A percentile compares a stretch with the other conserved stretches of the same genome.
Evolutionary conservation across 805 yeast genomes (phyloP).

Genomic region (Hyphopichia homilentoma): DNA sequence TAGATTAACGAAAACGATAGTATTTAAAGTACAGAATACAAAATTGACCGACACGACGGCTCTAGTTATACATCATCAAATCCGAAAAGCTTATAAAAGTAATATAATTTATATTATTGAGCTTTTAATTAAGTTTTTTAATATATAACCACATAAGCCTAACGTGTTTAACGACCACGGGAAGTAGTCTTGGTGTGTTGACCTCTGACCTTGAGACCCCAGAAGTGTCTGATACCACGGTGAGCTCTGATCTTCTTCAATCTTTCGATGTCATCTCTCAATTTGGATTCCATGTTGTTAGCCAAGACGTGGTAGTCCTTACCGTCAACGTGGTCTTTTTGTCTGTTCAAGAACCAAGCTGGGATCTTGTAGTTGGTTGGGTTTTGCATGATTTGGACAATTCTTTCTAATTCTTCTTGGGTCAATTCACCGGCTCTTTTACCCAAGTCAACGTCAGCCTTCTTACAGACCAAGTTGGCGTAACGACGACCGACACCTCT

Average conservation of each 20-base stretch:
- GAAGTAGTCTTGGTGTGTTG: slow-evolving; percentile 99
- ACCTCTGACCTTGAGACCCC: slow-evolving; percentile 99
- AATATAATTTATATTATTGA: too few species aligned
- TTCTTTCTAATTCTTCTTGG: slow-evolving; percentile 99
- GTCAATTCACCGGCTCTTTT: slow-evolving; percentile 99
- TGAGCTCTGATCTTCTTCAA: slow-evolving; percentile 99
- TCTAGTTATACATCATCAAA: too few species aligned
- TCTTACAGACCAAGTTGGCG: slow-evolving; percentile 99
- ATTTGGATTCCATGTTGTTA: slow-evolving; percentile 97
- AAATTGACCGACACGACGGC: too few species aligned
- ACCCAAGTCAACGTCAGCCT: slow-evolving; percentile 97
- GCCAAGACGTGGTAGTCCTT: slow-evolving; percentile 99
- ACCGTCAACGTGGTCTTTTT: slow-evolving; percentile 97
- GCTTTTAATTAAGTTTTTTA: slow-evolving; percentile 1
- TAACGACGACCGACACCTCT: slow-evolving; percentile 99
- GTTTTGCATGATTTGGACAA: slow-evolving; percentile 99
- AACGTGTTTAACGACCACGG: slow-evolving; percentile 60
- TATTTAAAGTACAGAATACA: too few species aligned
- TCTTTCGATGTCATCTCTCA: slow-evolving; percentile 99
- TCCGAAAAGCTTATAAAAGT: too few species aligned
- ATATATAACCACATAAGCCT: slow-evolving; percentile 4
- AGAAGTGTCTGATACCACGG: slow-evolving; percentile 99
- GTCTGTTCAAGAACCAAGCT: slow-evolving; percentile 99
- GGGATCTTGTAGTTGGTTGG: slow-evolving; percentile 99
- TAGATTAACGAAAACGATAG: too few species aligned